Base-by-base conservation (phyloP, 805 yeast species). In the Deakozyma indianensis region DNA sequence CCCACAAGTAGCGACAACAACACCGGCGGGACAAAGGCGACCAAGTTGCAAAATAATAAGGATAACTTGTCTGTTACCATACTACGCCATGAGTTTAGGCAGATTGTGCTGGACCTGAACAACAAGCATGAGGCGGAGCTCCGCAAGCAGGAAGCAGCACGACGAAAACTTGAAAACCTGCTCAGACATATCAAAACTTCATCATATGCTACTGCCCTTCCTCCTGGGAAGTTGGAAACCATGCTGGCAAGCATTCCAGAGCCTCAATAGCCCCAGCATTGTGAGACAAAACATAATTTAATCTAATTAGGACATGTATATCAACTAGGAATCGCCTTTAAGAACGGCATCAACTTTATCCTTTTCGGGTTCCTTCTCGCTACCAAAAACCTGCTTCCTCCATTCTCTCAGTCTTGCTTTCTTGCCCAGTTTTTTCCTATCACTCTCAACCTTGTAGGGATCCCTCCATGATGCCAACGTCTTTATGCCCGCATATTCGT, bases 391-490 rank as follows among this genome's bases (percentile, higher is more conserved):
- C 47, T 77, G 77, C 62, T 80, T 75, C 63, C 95, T 78, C 98
- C 98, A 92, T 53, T 87, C 92, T 51, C 81, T 74, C 49, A 92
- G 64, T 55, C 92, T 73, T 63, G 75, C 83, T 66, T 79, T 77
- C 70, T 90, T 92, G 32, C 87, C 77, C 47, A 74, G 82, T 66
- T 85, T 84, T 59, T 94, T 73, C 63, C 77, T 82, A 61, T 92
- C 98, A 58, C 80, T 85, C 53, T 69, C 64, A 51, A 78, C 70
- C 51, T 72, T 69, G 48, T 83, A 94, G 51, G 74, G 74, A 22
- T 85, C 77, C 60, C 96, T 77, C 61, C 84, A 92, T 23, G 97
- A 90, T 0, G 97, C 96, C 53, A 92, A 78, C 62, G 88, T 88
- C 68, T 90, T 90, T 55, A 92, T 67, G 21, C 96, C 92, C 47